phyloP scores from a whole-genome alignment of 2,329 filamentous ascomycete species.

The Fusarium dimerum region DNA sequence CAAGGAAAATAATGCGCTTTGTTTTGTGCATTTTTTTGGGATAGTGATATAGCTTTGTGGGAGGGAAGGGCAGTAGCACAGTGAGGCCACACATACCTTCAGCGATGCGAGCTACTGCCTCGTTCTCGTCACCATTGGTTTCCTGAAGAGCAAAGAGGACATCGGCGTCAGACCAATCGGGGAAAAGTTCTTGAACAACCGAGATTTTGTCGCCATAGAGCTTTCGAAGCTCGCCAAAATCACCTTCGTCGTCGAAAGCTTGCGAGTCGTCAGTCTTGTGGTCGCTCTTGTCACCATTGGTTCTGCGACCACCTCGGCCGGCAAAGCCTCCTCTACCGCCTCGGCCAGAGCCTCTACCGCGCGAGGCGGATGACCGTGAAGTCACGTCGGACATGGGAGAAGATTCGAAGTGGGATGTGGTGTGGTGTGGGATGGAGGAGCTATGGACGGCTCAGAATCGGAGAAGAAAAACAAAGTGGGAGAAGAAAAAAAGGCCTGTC shows the following conservation, averaged over 20 bases:
- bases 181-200: constrained; percentile 89
- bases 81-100: constrained; percentile 59
- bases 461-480: constrained; percentile 30
- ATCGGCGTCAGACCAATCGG: constrained; percentile 94
- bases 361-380: constrained; percentile 77
- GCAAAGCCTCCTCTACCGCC: constrained; percentile 79
- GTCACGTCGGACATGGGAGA: constrained; percentile 90
- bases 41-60: constrained; percentile 18
- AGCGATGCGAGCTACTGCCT: constrained; percentile 75
- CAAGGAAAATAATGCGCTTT: constrained; percentile 4
- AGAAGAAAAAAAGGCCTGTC: constrained; percentile 31
- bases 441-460: constrained; percentile 29
- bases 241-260: constrained; percentile 76
- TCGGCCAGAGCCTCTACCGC: constrained; percentile 87
- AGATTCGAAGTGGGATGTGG: constrained; percentile 37
- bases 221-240: constrained; percentile 90
- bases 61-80: constrained; percentile 11
- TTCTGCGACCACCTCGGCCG: constrained; percentile 70
- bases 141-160: constrained; percentile 92
- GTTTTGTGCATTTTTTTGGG: constrained; percentile 7
- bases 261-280: constrained; percentile 60
- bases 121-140: constrained; percentile 74
- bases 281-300: constrained; percentile 69
- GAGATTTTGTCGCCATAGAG: constrained; percentile 78
- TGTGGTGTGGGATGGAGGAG: constrained; percentile 27